Conservation (phyloP, 2,329 filamentous ascomycete species). For the Penicillium fuscoglaucum region DNA sequence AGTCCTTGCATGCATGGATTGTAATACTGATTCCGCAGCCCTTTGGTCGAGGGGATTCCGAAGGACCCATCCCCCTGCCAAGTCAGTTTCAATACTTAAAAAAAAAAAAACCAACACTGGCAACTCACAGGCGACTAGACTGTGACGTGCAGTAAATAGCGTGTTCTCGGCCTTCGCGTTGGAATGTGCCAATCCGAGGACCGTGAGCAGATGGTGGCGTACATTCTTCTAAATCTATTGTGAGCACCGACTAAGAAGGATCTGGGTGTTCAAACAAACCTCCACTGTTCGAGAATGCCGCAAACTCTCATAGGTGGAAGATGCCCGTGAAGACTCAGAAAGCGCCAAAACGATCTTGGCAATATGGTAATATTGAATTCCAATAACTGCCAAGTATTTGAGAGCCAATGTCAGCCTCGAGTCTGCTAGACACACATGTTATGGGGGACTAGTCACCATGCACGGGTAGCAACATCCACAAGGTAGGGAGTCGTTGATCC, state of each 20-base stretch:
- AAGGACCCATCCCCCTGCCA: constrained; percentile 30
- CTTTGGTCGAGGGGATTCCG: constrained; percentile 26
- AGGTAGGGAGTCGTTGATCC: constrained; percentile 28
- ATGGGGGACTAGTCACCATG: constrained; percentile 22
- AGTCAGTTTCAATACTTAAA: not conserved
- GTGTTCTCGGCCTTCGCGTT: constrained; percentile 31
- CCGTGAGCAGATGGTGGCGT: constrained; percentile 23
- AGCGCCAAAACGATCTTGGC: constrained; percentile 34
- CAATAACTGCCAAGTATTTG: constrained; percentile 28
- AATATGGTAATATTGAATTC: constrained; percentile 39
- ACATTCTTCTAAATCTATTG: constrained; percentile 21
- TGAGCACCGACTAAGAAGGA: not conserved
- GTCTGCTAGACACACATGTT: not conserved
- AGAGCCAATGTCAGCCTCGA: not conserved
- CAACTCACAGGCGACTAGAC: constrained; percentile 28
- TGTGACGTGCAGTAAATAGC: constrained; percentile 30
- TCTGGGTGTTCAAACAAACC: constrained; percentile 9
- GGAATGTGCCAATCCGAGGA: constrained; percentile 29
- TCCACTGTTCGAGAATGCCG: constrained; percentile 25
- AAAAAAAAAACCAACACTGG: not conserved
- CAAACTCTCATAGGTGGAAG: constrained; percentile 22
- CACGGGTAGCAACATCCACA: constrained; percentile 37
- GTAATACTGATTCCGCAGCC: constrained; percentile 25
- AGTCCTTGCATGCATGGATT: constrained; percentile 25
- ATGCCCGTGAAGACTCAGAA: constrained; percentile 13